A percentile compares a stretch with the other conserved stretches of the same genome.
phyloP scores from a whole-genome alignment of 371 early-diverging fungal species.

The Apophysomyces ossiformis region DNA sequence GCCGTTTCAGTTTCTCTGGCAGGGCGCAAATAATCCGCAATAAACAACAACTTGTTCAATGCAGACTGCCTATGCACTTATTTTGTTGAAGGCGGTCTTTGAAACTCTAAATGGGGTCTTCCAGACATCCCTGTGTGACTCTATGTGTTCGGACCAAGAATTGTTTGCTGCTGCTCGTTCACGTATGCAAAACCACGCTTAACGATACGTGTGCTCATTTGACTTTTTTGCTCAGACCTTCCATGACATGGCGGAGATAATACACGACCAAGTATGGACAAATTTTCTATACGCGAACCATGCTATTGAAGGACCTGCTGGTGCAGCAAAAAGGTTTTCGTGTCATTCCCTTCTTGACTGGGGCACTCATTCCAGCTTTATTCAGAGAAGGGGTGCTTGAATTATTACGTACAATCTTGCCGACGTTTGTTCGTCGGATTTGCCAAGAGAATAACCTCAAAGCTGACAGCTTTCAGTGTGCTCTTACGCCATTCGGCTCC shows the following conservation, averaged over 20 bases:
- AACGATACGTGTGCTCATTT: too few species aligned
- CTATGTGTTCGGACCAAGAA: too few species aligned
- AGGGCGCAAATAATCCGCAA: too few species aligned
- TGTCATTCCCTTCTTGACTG: background rate
- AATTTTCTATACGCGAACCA: slow-evolving; percentile 2
- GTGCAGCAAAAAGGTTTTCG: slow-evolving; percentile 11
- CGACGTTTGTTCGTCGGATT: slow-evolving; percentile 9
- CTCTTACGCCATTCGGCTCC: slow-evolving; percentile 44
- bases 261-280: background rate
- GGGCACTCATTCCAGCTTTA: slow-evolving; percentile 1
- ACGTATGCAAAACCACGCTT: too few species aligned
- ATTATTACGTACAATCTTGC: slow-evolving; percentile 15
- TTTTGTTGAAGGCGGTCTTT: too few species aligned
- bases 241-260: background rate
- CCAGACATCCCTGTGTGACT: too few species aligned
- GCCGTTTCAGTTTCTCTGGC: too few species aligned
- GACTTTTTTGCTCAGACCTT: too few species aligned
- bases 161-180: too few species aligned
- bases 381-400: slow-evolving; percentile 17
- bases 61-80: too few species aligned
- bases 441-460: slow-evolving; percentile 9
- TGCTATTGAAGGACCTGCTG: slow-evolving; percentile 12
- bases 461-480: slow-evolving; percentile 20
- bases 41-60: too few species aligned
- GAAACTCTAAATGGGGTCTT: too few species aligned